Base-by-base conservation (phyloP, 116 monocot species). In the Posidonia oceanica region DNA sequence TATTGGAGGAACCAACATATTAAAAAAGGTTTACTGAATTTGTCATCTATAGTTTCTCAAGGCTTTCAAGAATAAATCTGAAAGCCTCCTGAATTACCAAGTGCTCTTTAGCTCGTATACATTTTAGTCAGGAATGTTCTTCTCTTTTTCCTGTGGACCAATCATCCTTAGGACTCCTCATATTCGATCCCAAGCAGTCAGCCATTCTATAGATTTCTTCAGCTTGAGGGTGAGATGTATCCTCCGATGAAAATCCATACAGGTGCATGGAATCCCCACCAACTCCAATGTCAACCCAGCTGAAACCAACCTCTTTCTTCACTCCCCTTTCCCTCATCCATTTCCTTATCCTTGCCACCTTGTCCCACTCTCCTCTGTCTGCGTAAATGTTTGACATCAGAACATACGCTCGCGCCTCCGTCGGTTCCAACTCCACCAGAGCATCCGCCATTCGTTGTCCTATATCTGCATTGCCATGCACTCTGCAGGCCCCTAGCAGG, bases 331-430 rank as follows among this genome's bases (percentile, higher is more conserved):
- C 80, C 66, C 83, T 82, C 96, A 97, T 97, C 63, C 75, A 62
- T 74, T 70, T 88, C 77, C 91, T 69, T 7, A 89, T 63, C 71
- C 69, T 83, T 3, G 96, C 91, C 55, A 85, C 91, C 62, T 70
- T 80, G 64, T 82, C 89, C 96, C 96, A 91, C 13, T 97, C 83
- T 21, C 91, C 89, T 52, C 69, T 84, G 62, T 88, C 87, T 0
- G 91, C 91, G 40, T 87, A 89, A n/a, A 96, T 76, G 68, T 96
- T 96, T 1, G 96, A 88, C 78, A 96, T 71, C 42, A 85, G 69
- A 60, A 91, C 85, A 59, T 86, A 96, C 0, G 91, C 54, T 21
- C 96, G 91, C 0, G 96, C 81, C 61, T 96, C 89, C 36, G 64
- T 68, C 7, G 91, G 86, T 44, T 76, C 91, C 75, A 67, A 78